phyloP scores from a whole-genome alignment of 2,329 filamentous ascomycete genomes.

The Mycogone perniciosa region DNA sequence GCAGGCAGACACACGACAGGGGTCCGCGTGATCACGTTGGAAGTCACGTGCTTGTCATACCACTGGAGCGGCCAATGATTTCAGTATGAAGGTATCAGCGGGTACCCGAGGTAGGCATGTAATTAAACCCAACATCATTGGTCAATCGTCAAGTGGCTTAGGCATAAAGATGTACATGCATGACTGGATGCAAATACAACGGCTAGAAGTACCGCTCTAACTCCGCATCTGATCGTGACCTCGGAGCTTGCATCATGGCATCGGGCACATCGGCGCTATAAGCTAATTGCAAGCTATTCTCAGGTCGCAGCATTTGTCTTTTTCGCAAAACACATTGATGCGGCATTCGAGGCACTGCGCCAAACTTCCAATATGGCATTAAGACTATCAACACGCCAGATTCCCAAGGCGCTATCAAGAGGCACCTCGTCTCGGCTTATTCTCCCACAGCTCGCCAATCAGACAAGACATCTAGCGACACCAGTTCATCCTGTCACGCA shows the following conservation, averaged over 20 bases:
- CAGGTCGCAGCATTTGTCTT: not conserved
- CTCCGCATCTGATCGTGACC: not conserved
- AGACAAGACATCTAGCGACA: conserved; percentile 31
- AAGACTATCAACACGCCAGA: conserved; percentile 24
- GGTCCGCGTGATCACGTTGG: conserved; percentile 28
- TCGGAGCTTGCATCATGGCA: conserved; percentile 9
- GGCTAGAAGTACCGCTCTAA: not conserved
- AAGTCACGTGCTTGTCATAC: conserved; percentile 15
- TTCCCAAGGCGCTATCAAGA: conserved; percentile 23
- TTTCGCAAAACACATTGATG: not conserved
- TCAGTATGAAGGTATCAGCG: not conserved
- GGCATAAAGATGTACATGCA: not conserved
- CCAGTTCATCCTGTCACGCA: conserved; percentile 71
- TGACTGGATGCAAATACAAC: not conserved
- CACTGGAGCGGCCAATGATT: conserved; percentile 21
- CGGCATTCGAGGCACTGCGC: not conserved
- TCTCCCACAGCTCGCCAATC: conserved; percentile 25
- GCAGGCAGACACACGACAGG: conserved; percentile 17
- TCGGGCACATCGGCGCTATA: conserved; percentile 11
- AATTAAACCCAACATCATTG: not conserved
- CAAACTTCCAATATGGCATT: conserved; percentile 24
- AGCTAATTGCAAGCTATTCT: not conserved
- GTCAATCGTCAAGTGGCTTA: not conserved
- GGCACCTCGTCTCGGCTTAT: conserved; percentile 21
- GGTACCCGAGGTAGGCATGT: conserved; percentile 6